phyloP scores from a whole-genome alignment of 2,329 filamentous ascomycete genomes.

The Rosellinia necatrix region DNA sequence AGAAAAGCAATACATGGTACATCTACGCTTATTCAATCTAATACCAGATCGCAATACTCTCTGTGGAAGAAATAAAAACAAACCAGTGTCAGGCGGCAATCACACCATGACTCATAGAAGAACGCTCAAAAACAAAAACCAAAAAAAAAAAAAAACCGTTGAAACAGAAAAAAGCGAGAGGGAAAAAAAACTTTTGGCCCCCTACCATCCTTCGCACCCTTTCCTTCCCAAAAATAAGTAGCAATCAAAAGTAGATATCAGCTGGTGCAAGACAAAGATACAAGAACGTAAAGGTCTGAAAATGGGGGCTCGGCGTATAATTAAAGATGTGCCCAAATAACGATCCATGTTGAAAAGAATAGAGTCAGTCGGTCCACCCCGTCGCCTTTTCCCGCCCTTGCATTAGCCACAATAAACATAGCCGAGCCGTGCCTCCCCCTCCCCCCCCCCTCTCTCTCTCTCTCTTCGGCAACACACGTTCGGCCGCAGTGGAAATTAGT shows the following conservation, averaged over 20 bases:
- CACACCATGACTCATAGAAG: neutral
- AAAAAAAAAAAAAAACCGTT: too few species aligned
- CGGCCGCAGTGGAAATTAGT: too few species aligned
- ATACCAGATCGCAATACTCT: slow-evolving; percentile 9
- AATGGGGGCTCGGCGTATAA: neutral
- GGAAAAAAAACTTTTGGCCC: slow-evolving; percentile 26
- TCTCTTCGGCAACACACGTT: too few species aligned
- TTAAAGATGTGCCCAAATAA: neutral
- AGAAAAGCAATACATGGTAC: slow-evolving; percentile 17
- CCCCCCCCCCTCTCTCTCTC: too few species aligned
- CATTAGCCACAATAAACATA: slow-evolving; percentile 5
- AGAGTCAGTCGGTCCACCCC: too few species aligned
- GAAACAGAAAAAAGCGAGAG: too few species aligned
- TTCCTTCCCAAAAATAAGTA: neutral
- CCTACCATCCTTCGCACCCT: neutral
- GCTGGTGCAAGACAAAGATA: neutral
- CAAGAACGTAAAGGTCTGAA: neutral
- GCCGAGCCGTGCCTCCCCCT: slow-evolving; percentile 5
- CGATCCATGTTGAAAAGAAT: slow-evolving; percentile 1
- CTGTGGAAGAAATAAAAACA: slow-evolving; percentile 9
- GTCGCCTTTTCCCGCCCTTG: neutral
- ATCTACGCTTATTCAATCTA: slow-evolving; percentile 15
- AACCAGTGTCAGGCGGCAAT: slow-evolving; percentile 4
- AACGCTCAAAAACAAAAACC: too few species aligned
- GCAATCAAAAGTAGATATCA: slow-evolving; percentile 2